phyloP scores from a whole-genome alignment of 164 flowering plant genomes.

The Buxus sempervirens region DNA sequence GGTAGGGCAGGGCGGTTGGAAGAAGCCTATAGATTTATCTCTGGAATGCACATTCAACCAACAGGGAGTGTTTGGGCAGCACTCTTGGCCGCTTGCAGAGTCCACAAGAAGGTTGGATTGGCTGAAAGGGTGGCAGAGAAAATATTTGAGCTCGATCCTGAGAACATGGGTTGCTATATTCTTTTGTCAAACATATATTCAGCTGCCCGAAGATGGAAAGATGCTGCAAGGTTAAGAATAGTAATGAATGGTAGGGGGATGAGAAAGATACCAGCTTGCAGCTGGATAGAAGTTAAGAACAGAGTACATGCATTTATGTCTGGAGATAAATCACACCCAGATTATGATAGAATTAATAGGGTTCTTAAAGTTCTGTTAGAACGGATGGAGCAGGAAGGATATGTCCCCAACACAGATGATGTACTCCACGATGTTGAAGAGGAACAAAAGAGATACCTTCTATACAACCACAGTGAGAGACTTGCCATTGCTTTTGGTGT shows the following conservation, averaged over 20 bases:
- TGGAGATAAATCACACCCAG: slow-evolving; percentile 72
- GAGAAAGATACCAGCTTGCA: slow-evolving; percentile 69
- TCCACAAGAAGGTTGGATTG: slow-evolving; percentile 62
- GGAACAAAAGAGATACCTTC: slow-evolving; percentile 54
- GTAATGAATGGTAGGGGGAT: slow-evolving; percentile 56
- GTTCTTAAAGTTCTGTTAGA: slow-evolving; percentile 47
- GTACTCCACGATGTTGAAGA: slow-evolving; percentile 77
- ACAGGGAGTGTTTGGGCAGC: slow-evolving; percentile 71
- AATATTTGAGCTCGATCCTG: slow-evolving; percentile 54
- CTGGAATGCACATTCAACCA: slow-evolving; percentile 41
- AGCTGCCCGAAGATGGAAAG: slow-evolving; percentile 63
- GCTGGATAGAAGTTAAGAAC: slow-evolving; percentile 79
- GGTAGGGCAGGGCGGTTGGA: slow-evolving; percentile 85
- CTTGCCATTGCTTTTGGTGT: slow-evolving; percentile 70
- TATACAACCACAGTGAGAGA: slow-evolving; percentile 56
- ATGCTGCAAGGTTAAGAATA: slow-evolving; percentile 54
- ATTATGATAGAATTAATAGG: slow-evolving; percentile 42
- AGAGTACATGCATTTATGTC: slow-evolving; percentile 62
- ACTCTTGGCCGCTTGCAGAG: slow-evolving; percentile 67
- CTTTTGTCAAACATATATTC: slow-evolving; percentile 69
- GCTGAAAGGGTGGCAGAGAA: slow-evolving; percentile 65
- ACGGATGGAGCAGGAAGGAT: slow-evolving; percentile 70
- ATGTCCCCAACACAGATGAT: slow-evolving; percentile 57
- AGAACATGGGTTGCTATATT: slow-evolving; percentile 60
- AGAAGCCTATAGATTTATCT: slow-evolving; percentile 64